Conservation (phyloP, 139 green algal species). For the Pedinophyceae sp. region DNA sequence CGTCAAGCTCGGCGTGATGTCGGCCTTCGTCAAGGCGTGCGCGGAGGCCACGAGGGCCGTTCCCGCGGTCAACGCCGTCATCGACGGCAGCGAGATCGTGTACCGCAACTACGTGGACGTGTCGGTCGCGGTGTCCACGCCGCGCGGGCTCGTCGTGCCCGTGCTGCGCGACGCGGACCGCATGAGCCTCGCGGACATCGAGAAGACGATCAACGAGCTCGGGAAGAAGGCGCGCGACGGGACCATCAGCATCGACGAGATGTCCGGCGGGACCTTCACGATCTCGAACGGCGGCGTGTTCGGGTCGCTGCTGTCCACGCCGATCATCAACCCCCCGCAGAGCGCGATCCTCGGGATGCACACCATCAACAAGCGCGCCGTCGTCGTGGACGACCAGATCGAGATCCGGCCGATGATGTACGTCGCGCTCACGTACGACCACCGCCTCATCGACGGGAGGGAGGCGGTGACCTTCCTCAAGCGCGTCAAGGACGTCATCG, state of each 20-base stretch:
- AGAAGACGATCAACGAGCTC: conserved; percentile 73
- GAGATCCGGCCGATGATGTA: conserved; percentile 94
- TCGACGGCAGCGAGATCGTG: conserved; percentile 89
- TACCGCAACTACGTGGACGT: conserved; percentile 83
- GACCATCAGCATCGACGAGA: conserved; percentile 92
- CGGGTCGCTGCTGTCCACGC: conserved; percentile 81
- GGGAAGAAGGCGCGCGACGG: conserved; percentile 90
- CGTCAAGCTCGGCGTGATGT: conserved; percentile 99
- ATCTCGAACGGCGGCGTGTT: conserved; percentile 98
- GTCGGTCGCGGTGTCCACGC: conserved; percentile 84
- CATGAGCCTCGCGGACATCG: conserved; percentile 81
- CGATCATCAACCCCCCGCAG: conserved; percentile 97
- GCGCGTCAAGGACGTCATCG: conserved; percentile 90
- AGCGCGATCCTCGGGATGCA: conserved; percentile 94
- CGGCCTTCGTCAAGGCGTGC: conserved; percentile 86
- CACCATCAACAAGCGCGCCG: conserved; percentile 68
- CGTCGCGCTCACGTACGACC: conserved; percentile 96
- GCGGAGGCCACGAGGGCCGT: conserved; percentile 66
- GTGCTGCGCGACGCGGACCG: conserved; percentile 66
- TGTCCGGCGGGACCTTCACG: conserved; percentile 98
- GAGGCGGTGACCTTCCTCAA: conserved; percentile 96
- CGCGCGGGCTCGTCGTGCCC: conserved; percentile 84
- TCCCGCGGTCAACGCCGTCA: conserved; percentile 85
- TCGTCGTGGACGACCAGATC: conserved; percentile 68
- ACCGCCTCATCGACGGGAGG: conserved; percentile 91